Evolutionary conservation across 257 asterid species (phyloP), one percentile per base, ranked within the genome.

Genomic region (Plantago elongata): DNA sequence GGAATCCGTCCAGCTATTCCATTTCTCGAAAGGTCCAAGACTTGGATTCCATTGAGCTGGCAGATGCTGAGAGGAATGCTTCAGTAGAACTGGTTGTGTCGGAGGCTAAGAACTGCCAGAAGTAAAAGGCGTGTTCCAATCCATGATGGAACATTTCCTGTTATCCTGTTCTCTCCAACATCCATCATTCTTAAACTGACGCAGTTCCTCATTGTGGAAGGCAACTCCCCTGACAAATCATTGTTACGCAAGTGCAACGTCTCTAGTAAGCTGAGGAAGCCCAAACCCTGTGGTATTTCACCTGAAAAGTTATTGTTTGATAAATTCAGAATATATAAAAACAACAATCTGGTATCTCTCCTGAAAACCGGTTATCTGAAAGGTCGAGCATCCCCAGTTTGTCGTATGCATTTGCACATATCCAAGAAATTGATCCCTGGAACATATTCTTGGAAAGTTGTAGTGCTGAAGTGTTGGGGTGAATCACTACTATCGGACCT

Each of bases 281-380:
- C 57, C 57, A 52, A 52, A 52, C 57, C 27, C 9, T 1, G n/a
- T 52, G 57, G 57, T 52, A 52, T 8, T 18, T 52, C 27, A 52
- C 57, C 57, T 14, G 57, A 52, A 17, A 52, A 52, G 38, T 52
- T 52, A 22, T 52, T 18, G 3, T 52, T 52, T 52, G 11, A 8
- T 10, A 52, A 38, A 52, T 1, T 52, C 8, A 52, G 12, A 10
- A 52, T 52, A 9, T 0, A 4, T 52, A 52, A n/a, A n/a, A n/a
- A n/a, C 57, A 51, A 3, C 57, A 52, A n/a, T 52, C 57, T 52
- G 57, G 57, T 52, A 52, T 10, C 38, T 52, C 57, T 52, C 57
- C 57, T 52, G 57, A 18, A 52, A 52, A 7, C 13, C 27, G 57
- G 57, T 52, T 52, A 52, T 52, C 57, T 1, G 57, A 52, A 22